phyloP scores from a whole-genome alignment of 1,139 yeast genomes.

The Taphrina flavorubra region DNA sequence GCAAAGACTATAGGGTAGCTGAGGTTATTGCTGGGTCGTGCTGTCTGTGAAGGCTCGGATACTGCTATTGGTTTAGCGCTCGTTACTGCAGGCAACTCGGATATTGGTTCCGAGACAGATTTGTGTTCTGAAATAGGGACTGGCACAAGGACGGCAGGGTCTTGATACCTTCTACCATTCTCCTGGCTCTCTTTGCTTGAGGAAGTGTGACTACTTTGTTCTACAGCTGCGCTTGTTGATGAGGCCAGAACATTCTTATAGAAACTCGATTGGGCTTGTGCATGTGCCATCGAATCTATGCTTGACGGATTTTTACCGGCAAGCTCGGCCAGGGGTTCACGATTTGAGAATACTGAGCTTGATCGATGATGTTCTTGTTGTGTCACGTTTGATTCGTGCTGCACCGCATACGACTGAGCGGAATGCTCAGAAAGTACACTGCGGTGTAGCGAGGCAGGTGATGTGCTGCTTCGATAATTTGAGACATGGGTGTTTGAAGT shows the following conservation, averaged over 20 bases:
- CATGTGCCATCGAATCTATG: not conserved
- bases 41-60: not conserved
- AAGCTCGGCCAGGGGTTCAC: not conserved
- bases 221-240: not conserved
- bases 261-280: not conserved
- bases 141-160: not conserved
- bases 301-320: not conserved
- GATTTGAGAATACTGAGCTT: not conserved
- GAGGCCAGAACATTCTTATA: not conserved
- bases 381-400: not conserved
- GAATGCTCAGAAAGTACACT: not conserved
- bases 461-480: slow-evolving; percentile 2
- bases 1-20: not conserved
- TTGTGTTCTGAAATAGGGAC: not conserved
- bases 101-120: not conserved
- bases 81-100: not conserved
- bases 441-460: slow-evolving; percentile 4
- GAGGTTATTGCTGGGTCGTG: not conserved
- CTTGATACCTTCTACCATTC: not conserved
- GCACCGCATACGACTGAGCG: not conserved
- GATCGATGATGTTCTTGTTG: not conserved
- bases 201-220: not conserved
- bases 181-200: not conserved
- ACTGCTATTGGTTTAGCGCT: not conserved
- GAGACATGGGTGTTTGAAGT: not conserved